Base-by-base conservation (phyloP, 345 rosid genomes). In the Citrus maxima region DNA sequence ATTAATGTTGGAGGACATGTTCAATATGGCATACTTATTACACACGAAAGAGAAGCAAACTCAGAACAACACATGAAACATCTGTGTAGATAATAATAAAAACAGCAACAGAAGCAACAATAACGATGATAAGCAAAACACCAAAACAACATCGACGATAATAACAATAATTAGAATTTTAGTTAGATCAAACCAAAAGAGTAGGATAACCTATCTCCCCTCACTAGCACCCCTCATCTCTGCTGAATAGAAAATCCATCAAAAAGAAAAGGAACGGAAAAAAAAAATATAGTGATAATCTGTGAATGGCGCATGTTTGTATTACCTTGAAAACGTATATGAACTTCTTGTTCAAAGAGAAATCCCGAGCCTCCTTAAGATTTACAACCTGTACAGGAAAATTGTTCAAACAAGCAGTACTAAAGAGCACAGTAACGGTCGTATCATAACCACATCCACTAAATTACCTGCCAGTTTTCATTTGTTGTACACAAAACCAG, bases 321-420 rank as follows among this genome's bases (percentile, higher is more conserved):
- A 61, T 84, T 91, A 96, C 99, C 93, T 92, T 96, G 86, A 96
- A 96, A 61, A 93, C 89, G 86, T 96, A 96, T 74, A 96, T 94
- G 87, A 84, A 94, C 72, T 89, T 89, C 84, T 92, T 90, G 72
- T 86, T 88, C 40, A 85, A 80, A 71, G 92, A 90, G 87, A 91
- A 94, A 75, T 96, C 99, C 32, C 99, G 92, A 71, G 98, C 98
- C 84, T 94, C 99, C 89, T 94, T 96, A 67, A 96, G 97, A 88
- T 93, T 93, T 78, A 94, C 98, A 81, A 84, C 93, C 99, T 96
- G 89, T 22, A 73, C 46, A 54, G 51, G 37, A 82, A 60, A 71
- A 49, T 30, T 24, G n/a, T 37, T 65, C 65, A 79, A 46, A 78
- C 70, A 49, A 65, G 54, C 61, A 73, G 25, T 18, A n/a, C 49